Conservation (phyloP, 2,329 filamentous ascomycete genomes). For the Sarocladium oryzae region DNA sequence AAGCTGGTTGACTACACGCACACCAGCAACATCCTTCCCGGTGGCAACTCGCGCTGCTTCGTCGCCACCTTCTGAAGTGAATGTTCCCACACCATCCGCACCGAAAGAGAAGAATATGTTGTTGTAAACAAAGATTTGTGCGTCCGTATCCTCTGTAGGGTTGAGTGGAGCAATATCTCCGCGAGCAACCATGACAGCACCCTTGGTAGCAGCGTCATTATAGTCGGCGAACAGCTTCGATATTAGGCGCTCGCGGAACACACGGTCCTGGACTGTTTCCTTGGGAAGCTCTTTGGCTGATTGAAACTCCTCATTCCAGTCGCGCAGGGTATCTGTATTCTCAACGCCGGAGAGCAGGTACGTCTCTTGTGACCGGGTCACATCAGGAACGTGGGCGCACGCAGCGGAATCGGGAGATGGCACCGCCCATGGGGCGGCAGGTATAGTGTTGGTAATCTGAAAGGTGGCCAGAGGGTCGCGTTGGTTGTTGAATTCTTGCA, state of each 20-base stretch:
- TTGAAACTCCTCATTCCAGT: conserved; percentile 99
- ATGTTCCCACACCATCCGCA: conserved; percentile 94
- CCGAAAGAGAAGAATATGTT: conserved; percentile 99
- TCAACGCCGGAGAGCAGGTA: conserved; percentile 87
- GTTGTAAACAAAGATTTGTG: conserved; percentile 98
- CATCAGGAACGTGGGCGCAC: conserved; percentile 70
- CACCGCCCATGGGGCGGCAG: conserved; percentile 87
- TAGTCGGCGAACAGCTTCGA: conserved; percentile 98
- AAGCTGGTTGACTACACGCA: conserved; percentile 92
- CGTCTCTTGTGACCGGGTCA: conserved; percentile 86
- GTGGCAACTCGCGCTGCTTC: conserved; percentile 94
- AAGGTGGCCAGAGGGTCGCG: conserved; percentile 88
- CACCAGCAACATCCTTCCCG: conserved; percentile 91
- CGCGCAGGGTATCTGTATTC: conserved; percentile 86
- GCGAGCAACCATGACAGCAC: conserved; percentile 83
- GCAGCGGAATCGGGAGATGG: conserved; percentile 58
- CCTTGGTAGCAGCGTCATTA: conserved; percentile 87
- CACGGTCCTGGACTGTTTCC: conserved; percentile 88
- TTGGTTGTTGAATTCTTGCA: conserved; percentile 79
- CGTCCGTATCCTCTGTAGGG: conserved; percentile 85
- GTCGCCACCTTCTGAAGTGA: conserved; percentile 91
- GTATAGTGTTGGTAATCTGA: conserved; percentile 91
- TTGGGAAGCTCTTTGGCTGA: conserved; percentile 91
- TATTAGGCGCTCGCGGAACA: conserved; percentile 88
- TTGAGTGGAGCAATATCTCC: conserved; percentile 92